Base-by-base conservation (phyloP, 2,329 filamentous ascomycete species). In the Stemphylium vesicarium region DNA sequence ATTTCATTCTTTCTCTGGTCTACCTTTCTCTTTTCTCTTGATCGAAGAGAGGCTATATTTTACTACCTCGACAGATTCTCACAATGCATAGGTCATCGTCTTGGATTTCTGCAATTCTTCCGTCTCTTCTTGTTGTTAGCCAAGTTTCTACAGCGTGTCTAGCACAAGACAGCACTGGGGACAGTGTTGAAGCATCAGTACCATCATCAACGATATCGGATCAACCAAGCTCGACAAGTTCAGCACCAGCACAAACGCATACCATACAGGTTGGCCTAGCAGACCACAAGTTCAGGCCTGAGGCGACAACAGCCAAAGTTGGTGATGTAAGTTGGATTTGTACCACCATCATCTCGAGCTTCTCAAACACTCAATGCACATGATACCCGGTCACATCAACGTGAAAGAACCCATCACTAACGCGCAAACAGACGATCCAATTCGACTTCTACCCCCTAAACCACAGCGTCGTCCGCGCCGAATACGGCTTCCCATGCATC, bases 361-460 rank as follows among this genome's bases (percentile, higher is more conserved):
- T 31, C 24, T 20, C 15, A 12, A 55, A 26, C 9, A 16, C 37
- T 12, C 31, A 10, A 29, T 29, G 26, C 8, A 29, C 26, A 7
- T 11, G 26, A 11, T 29, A 29, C 26, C 9, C 8, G 8, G 13
- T 15, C 18, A n/a, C 13, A 24, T 20, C 18, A 12, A 26, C 18
- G 9, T 22, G n/a, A 32, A 24, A 18, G 9, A 24, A 24, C 13
- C 29, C 20, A 18, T 26, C 40, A 13, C 53, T 59, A 26, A 59
- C 24, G 11, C 10, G 41, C 40, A 13, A 35, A n/a, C 32, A 74
- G 64, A 63, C 64, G 11, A 59, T 80, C 36, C 70, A 74, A 36
- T 80, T 79, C 54, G 49, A 68, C 39, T 80, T 80, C 67, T 78
- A 70, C 47, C 73, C 77, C 1, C 53, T 64, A 16, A 79, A 79